Conservation (phyloP, 2,329 filamentous ascomycete genomes). For the Ascochyta rabiei region DNA sequence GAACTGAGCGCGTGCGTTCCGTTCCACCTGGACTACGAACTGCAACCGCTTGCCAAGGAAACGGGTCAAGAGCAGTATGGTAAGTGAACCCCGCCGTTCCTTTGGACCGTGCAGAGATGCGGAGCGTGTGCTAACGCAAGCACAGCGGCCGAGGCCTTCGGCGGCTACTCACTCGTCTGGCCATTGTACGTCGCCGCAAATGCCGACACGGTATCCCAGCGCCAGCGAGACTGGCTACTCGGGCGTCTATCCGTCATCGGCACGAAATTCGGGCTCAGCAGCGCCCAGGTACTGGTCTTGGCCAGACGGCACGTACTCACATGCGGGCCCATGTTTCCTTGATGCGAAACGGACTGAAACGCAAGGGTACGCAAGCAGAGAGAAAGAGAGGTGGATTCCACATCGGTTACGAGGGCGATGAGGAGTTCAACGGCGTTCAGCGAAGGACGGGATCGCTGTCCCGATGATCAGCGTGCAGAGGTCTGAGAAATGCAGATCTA, state of each 20-base stretch:
- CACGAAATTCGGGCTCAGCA: conserved; percentile 44
- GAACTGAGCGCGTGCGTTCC: conserved; percentile 49
- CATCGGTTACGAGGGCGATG: neutral
- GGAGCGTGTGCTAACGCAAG: conserved; percentile 12
- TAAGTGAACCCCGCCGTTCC: conserved; percentile 15
- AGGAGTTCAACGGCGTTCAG: neutral
- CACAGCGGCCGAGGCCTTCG: conserved; percentile 47
- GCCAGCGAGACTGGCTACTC: conserved; percentile 46
- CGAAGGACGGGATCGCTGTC: too few relatives aligned
- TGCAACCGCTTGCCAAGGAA: conserved; percentile 43
- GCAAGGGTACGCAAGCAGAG: neutral
- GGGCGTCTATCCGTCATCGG: conserved; percentile 47
- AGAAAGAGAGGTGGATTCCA: neutral
- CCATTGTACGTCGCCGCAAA: conserved; percentile 49
- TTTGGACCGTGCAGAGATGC: too few relatives aligned
- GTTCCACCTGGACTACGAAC: conserved; percentile 47
- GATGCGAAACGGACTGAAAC: neutral
- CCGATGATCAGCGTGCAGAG: neutral
- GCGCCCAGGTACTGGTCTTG: conserved; percentile 44
- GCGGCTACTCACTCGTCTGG: conserved; percentile 51
- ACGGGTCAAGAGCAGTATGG: conserved; percentile 45
- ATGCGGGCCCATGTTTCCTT: conserved; percentile 46
- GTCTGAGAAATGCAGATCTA: neutral
- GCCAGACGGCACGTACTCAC: conserved; percentile 45
- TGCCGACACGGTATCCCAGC: conserved; percentile 43